Evolutionary conservation across 2,329 filamentous ascomycete species (phyloP).

Genomic region (Clarireedia monteithiana): DNA sequence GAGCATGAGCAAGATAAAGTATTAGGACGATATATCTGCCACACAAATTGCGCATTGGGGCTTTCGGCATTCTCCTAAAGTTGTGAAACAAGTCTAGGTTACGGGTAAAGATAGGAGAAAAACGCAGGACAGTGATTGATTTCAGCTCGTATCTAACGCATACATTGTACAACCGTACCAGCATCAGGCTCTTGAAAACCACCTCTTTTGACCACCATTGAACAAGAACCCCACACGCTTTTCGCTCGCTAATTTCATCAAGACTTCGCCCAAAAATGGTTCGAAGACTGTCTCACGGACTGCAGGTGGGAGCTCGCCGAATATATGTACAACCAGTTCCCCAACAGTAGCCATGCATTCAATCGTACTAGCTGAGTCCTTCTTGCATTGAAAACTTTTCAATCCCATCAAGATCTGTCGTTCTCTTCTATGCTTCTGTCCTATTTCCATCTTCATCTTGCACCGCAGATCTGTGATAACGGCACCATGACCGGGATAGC

Average conservation of each 20-base stretch:
- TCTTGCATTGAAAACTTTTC: conserved; percentile 10
- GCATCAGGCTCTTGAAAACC: conserved; percentile 28
- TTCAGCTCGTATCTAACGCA: background rate
- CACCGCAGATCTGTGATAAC: conserved; percentile 31
- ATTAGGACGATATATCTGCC: no score
- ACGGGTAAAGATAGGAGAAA: no score
- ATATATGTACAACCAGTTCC: conserved; percentile 32
- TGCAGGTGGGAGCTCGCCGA: conserved; percentile 33
- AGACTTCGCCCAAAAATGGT: conserved; percentile 36
- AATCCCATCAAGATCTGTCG: conserved; percentile 33
- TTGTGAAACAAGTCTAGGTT: no score
- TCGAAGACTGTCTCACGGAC: conserved; percentile 32
- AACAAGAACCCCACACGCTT: conserved; percentile 35
- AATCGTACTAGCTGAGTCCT: background rate
- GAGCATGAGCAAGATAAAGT: no score
- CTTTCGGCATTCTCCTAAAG: no score
- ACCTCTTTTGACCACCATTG: conserved; percentile 30
- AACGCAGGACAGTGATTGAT: no score
- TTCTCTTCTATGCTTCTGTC: conserved; percentile 34
- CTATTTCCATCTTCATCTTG: conserved; percentile 34
- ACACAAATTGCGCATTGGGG: no score
- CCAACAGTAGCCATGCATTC: conserved; percentile 32
- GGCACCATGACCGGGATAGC: conserved; percentile 39
- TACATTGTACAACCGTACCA: background rate
- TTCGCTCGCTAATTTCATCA: conserved; percentile 37